Percentiles rank a stretch among this genome's conserved stretches.
Conservation (phyloP, 2,329 filamentous ascomycete genomes). For the Pestalotiopsis sp. region DNA sequence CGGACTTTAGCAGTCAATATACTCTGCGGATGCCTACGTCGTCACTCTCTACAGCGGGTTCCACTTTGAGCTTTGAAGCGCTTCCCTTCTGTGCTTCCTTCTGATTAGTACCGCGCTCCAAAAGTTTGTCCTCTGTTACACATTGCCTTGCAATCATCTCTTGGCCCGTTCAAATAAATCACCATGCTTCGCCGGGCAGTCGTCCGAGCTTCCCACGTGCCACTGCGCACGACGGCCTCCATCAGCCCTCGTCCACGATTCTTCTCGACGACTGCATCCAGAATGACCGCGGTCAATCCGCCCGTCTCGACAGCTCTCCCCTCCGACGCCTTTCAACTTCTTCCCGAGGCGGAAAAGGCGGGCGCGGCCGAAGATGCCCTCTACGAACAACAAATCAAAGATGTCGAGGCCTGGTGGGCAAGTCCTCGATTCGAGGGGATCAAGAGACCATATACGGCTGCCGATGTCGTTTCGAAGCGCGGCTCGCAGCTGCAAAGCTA, state of each 20-base stretch:
- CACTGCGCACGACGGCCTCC: conserved; percentile 18
- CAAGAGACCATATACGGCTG: conserved; percentile 86
- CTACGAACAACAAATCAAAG: conserved; percentile 80
- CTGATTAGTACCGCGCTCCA: neutral
- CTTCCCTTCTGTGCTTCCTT: too few species aligned
- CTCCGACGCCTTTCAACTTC: conserved; percentile 83
- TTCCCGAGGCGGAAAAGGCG: conserved; percentile 76
- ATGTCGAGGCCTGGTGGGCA: conserved; percentile 90
- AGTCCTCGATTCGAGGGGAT: conserved; percentile 85
- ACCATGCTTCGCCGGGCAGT: conserved; percentile 33
- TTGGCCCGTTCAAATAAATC: neutral
- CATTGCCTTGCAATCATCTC: neutral
- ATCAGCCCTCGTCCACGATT: conserved; percentile 26
- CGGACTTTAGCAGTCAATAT: too few species aligned
- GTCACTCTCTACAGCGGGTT: too few species aligned
- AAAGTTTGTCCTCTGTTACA: neutral
- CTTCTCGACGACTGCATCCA: conserved; percentile 43
- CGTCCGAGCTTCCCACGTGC: conserved; percentile 27
- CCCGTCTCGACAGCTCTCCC: conserved; percentile 64
- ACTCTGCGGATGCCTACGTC: too few species aligned
- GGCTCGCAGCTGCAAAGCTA: conserved; percentile 86
- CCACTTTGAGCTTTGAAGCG: too few species aligned
- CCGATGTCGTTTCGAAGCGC: conserved; percentile 91
- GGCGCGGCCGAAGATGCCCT: conserved; percentile 83
- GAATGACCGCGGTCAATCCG: conserved; percentile 63